phyloP scores from a whole-genome alignment of 1,284 basidiomycete species.

The Ceratobasidium sp. region DNA sequence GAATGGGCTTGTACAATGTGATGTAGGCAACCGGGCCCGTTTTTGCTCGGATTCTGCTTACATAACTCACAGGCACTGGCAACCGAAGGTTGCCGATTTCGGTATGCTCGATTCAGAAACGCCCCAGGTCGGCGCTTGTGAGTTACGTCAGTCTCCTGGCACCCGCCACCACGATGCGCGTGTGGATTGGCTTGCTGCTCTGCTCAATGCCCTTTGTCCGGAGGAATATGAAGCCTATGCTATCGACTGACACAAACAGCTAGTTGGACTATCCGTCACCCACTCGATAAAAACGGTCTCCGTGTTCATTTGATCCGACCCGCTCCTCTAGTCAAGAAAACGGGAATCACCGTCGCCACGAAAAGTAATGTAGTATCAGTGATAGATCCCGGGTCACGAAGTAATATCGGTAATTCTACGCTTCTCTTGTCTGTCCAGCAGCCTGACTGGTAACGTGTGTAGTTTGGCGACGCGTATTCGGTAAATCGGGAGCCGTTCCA shows the following conservation, averaged over 20 bases:
- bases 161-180: slow-evolving; percentile 5
- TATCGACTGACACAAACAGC: slow-evolving; percentile 83
- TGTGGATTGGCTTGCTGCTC: slow-evolving; percentile 5
- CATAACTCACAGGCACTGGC: too few species aligned
- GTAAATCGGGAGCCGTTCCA: slow-evolving; percentile 63
- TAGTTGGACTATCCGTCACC: slow-evolving; percentile 72
- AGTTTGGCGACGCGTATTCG: slow-evolving; percentile 86
- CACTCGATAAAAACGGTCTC: slow-evolving; percentile 61
- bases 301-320: slow-evolving; percentile 56
- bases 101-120: not conserved
- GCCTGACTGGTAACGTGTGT: slow-evolving; percentile 36
- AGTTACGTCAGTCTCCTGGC: not conserved
- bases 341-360: slow-evolving; percentile 72
- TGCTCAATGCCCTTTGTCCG: slow-evolving; percentile 52
- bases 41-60: too few species aligned
- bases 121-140: not conserved
- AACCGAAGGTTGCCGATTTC: too few species aligned
- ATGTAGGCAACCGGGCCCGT: too few species aligned
- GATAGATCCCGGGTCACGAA: slow-evolving; percentile 68
- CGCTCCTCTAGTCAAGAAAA: slow-evolving; percentile 45
- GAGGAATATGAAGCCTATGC: slow-evolving; percentile 79
- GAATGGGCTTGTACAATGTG: too few species aligned
- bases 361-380: slow-evolving; percentile 81
- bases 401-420: slow-evolving; percentile 74
- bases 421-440: not conserved